A percentile compares a stretch with the other conserved stretches of the same genome.
Conservation (phyloP, 768 basidiomycete genomes). For the Strobilomyces echinocephalus region DNA sequence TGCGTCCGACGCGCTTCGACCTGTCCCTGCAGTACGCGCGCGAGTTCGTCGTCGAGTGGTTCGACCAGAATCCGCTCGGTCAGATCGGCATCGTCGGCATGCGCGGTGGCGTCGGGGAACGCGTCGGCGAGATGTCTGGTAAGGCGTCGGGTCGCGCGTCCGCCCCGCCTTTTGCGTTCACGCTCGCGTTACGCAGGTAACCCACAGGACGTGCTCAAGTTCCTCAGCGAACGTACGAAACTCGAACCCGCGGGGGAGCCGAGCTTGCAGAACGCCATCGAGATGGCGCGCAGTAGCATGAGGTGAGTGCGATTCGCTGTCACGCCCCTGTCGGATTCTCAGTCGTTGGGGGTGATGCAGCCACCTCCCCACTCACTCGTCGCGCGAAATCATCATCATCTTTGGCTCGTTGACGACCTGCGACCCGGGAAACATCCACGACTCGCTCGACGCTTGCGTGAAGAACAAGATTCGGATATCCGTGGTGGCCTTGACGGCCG, state of each 20-base stretch:
- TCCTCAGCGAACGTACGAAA: conserved; percentile 79
- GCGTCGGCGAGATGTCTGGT: conserved; percentile 92
- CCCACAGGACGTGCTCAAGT: conserved; percentile 90
- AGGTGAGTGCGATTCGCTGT: conserved; percentile 44
- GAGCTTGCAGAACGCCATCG: conserved; percentile 94
- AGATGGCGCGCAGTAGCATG: conserved; percentile 94
- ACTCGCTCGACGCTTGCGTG: conserved; percentile 83
- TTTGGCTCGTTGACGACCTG: conserved; percentile 96
- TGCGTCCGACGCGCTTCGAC: conserved; percentile 92
- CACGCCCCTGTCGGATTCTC: conserved; percentile 1
- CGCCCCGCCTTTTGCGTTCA: conserved; percentile 1
- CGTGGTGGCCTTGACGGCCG: conserved; percentile 91
- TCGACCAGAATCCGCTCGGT: conserved; percentile 97
- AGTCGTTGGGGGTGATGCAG: conserved; percentile 38
- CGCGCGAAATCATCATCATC: conserved; percentile 89
- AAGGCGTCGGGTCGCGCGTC: conserved; percentile 17
- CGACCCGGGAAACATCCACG: conserved; percentile 95
- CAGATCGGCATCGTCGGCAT: conserved; percentile 95
- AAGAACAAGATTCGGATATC: conserved; percentile 85
- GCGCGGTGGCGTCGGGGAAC: conserved; percentile 86
- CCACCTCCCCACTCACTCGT: conserved; percentile 96
- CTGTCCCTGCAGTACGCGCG: conserved; percentile 85
- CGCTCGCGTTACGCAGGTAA: conserved; percentile 58
- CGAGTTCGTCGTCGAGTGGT: conserved; percentile 94
- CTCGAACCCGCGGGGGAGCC: conserved; percentile 91